phyloP scores from a whole-genome alignment of 1,284 basidiomycete species.

The Ceratobasidium sp. region DNA sequence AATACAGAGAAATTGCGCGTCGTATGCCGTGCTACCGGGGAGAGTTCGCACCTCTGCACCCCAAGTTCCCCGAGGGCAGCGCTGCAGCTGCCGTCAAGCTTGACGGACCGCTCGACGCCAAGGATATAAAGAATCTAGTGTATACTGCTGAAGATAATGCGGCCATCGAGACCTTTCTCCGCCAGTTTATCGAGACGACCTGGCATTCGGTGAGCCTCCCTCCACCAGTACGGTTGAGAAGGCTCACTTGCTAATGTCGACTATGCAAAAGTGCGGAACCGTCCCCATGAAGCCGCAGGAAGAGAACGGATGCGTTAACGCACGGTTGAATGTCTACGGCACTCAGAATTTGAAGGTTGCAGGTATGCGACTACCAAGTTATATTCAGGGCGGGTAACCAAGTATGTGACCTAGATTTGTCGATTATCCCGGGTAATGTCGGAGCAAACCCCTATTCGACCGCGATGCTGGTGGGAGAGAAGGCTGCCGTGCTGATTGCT shows the following conservation, averaged over 20 bases:
- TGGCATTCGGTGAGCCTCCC: conserved; percentile 37
- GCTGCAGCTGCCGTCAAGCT: conserved; percentile 26
- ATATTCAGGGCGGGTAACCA: background rate
- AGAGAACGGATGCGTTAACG: conserved; percentile 66
- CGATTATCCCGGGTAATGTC: conserved; percentile 27
- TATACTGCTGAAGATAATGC: conserved; percentile 48
- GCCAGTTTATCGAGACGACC: conserved; percentile 34
- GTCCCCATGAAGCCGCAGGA: conserved; percentile 70
- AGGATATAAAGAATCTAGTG: conserved; percentile 47
- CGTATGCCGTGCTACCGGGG: conserved; percentile 54
- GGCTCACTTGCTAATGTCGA: background rate
- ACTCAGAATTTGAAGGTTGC: conserved; percentile 65
- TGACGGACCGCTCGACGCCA: conserved; percentile 45
- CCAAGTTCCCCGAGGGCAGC: conserved; percentile 50
- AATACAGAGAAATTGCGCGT: conserved; percentile 51
- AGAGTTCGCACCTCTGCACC: conserved; percentile 50
- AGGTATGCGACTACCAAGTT: conserved; percentile 45
- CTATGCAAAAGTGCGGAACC: conserved; percentile 54
- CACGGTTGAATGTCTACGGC: conserved; percentile 68
- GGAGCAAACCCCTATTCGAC: conserved; percentile 31
- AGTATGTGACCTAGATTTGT: conserved; percentile 11
- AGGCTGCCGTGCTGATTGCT: conserved; percentile 36
- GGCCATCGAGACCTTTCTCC: conserved; percentile 45
- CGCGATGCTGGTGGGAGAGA: conserved; percentile 34
- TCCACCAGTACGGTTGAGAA: background rate